Evolutionary conservation across 441 rosid genomes (phyloP).

Genomic region (Eruca vesicaria): DNA sequence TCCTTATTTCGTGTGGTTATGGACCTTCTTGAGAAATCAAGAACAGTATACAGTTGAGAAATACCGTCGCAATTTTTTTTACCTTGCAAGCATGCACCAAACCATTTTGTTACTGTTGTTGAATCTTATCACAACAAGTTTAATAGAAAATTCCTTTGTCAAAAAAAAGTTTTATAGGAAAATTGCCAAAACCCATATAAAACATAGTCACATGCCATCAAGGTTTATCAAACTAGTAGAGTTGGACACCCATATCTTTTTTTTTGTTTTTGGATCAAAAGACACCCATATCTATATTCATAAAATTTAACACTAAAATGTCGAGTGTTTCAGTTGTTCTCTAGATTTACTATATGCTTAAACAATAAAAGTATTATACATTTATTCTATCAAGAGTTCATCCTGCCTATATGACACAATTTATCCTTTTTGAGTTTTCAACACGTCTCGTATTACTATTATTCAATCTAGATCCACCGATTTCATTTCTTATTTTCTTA

Average conservation of each 20-base stretch:
- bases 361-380: not conserved
- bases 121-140: no score
- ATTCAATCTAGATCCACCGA: conserved; percentile 10
- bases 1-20: no score
- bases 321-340: not conserved
- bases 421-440: not conserved
- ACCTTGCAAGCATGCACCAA: no score
- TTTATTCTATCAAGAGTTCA: not conserved
- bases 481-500: conserved; percentile 12
- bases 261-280: no score
- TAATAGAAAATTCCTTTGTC: not conserved
- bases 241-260: not conserved
- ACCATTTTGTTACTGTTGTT: no score
- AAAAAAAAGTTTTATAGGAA: no score
- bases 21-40: no score
- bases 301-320: not conserved
- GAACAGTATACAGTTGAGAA: no score
- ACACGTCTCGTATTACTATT: conserved; percentile 10
- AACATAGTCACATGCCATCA: not conserved
- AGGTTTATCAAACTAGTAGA: not conserved
- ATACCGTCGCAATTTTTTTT: no score
- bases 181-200: no score
- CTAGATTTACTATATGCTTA: not conserved
- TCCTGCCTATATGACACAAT: not conserved
- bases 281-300: no score